Evolutionary conservation across 1,139 yeast species (phyloP), one percentile per base, ranked within the genome.

Genomic region (Kodamaea ohmeri): DNA sequence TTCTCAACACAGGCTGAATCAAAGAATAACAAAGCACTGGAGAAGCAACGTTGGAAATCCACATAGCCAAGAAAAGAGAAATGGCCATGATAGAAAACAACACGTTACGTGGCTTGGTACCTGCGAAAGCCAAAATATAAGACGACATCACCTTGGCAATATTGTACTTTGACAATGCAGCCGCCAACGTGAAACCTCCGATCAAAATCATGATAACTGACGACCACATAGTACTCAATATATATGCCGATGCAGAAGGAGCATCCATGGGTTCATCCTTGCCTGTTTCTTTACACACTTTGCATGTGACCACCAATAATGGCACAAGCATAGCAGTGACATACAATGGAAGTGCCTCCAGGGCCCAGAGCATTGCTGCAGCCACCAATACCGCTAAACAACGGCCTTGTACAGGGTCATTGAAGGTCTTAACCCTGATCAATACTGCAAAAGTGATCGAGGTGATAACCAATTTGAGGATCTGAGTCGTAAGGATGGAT

Each of bases 1-100:
- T 84, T 51, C 95, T 75, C 50, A 90, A 67, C 29, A 90, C 69
- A 0, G 97, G 96, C 58, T 88, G 96, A 42, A 92, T 83, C 48
- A 90, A 83, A 2, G 96, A 87, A 56, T 76, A 88, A 62, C 95
- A 85, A 42, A 90, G 71, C 2, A 90, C 97, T 0, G 97, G 97
- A 0, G 97, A 92, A 1, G 97, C 97, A 31, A 90, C 97, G 56
- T 90, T 90, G 14, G 95, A 84, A 36, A 90, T 92, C 95, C 96
- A 90, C 89, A 92, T 90, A 9, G 95, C 81, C 35, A 86, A 78
- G 51, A 90, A 80, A 34, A 89, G 69, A 0, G 96, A 88, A 36
- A 90, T 92, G 35, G 75, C 66, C 97, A 90, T 88, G 46, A 86
- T 80, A 6, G 94, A 78, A 35, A 89, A 63, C 33, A 89, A 66